Conservation (phyloP, 139 green algal genomes). For the Chlorokybus atmophyticus region DNA sequence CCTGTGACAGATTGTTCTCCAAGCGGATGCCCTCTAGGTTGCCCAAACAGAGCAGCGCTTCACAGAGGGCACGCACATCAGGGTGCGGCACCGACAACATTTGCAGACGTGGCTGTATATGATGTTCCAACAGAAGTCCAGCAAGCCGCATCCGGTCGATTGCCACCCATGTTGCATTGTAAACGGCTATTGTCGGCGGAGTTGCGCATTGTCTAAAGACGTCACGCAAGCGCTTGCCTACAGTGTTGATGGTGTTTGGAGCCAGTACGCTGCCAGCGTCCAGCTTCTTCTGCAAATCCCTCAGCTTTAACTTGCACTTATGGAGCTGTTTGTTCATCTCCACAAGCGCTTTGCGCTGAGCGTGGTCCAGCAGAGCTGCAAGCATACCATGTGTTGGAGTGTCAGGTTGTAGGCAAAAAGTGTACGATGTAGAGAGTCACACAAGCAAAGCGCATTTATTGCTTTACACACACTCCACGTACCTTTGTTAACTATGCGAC, state of each 20-base stretch:
- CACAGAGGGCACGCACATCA: background rate
- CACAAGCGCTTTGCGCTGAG: conserved; percentile 23
- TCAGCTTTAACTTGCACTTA: background rate
- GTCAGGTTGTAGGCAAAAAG: too few species aligned
- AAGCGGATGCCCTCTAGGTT: too few species aligned
- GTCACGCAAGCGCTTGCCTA: background rate
- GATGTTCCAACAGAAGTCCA: conserved; percentile 1
- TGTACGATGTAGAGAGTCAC: too few species aligned
- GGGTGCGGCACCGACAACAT: background rate
- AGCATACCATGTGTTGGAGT: too few species aligned
- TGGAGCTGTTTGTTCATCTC: background rate
- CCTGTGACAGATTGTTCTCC: too few species aligned
- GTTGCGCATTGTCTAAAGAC: background rate
- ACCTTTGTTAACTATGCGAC: conserved; percentile 28
- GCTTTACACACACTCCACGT: too few species aligned
- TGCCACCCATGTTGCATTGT: background rate
- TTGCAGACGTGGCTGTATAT: background rate
- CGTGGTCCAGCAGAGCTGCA: conserved; percentile 11
- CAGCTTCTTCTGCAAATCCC: background rate
- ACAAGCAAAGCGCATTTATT: too few species aligned
- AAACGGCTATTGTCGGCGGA: background rate
- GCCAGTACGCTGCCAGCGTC: background rate
- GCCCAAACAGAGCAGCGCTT: background rate
- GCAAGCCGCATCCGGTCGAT: background rate
- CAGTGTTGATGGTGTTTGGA: background rate